Base-by-base conservation (phyloP, 805 yeast species). In the Lipomyces starkeyi region DNA sequence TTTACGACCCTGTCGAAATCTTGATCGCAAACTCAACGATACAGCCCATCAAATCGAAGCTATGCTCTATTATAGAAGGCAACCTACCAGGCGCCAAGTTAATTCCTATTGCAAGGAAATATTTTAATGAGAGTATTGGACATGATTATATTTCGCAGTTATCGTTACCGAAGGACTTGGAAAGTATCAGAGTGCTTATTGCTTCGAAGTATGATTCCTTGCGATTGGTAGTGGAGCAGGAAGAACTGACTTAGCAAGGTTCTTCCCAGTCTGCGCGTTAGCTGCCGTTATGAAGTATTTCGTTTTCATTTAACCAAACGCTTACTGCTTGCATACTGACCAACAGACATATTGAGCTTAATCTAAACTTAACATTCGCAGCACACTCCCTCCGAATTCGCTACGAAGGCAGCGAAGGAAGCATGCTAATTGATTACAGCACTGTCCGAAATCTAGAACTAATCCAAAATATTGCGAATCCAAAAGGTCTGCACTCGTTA, bases 381-480 rank as follows among this genome's bases (percentile, higher is more conserved):
- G 79, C 73, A 11, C 61, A 63, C 55, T 68, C 68, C 22, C 58
- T 67, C 5, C 71, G 70, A 32, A 43, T 66, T 27, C 54, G 65
- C 35, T 65, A 65, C 27, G 67, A 66, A 56, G 54, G 64, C 47
- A 66, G 70, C 53, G 70, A 66, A 63, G 70, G 80, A 59, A 78
- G 83, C 22, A 80, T 83, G 82, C 74, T 83, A 35, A 81, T 84
- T 25, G 86, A 82, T 66, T 66, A 79, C 1, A 76, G 73, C 43
- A 81, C 86, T 0, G 74, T 79, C 3, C 73, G 71, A 22, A 75
- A 77, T n/a, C 74, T 84, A 5, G 85, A 84, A 61, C 70, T 84
- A 29, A 73, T 80, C 1, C 78, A 79, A 9, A 83, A 80, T 69
- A 73, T 75, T 2, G 58, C 73, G 4, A 78, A 76, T 7, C 52